Evolutionary conservation across 2,329 filamentous ascomycete genomes (phyloP).

Genomic region (Emergomyces pasteurianus): DNA sequence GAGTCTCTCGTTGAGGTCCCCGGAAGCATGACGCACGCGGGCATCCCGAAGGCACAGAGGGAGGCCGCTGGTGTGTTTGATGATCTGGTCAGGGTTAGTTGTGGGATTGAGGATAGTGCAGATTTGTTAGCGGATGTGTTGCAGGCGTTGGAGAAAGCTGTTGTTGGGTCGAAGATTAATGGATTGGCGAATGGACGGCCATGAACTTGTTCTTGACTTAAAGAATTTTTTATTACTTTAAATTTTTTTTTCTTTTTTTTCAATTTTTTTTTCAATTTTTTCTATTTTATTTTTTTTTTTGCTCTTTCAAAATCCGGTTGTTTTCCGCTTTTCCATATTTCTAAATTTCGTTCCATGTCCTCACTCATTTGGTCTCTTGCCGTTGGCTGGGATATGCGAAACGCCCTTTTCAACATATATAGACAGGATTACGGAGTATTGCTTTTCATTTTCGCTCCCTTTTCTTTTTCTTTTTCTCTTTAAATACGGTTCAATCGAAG

Average conservation of each 20-base stretch:
- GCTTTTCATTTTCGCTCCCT: too few relatives aligned
- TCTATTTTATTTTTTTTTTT: neutral
- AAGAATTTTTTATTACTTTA: neutral
- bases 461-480: too few relatives aligned
- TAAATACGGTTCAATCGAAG: too few relatives aligned
- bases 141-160: constrained; percentile 68
- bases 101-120: constrained; percentile 80
- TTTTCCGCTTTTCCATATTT: neutral
- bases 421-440: too few relatives aligned
- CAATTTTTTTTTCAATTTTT: neutral
- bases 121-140: constrained; percentile 75
- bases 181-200: constrained; percentile 15
- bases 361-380: too few relatives aligned
- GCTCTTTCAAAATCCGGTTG: neutral
- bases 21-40: constrained; percentile 91
- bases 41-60: constrained; percentile 79
- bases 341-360: neutral
- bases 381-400: too few relatives aligned
- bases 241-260: neutral
- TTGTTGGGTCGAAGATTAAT: constrained; percentile 40
- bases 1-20: constrained; percentile 89
- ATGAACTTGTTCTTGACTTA: neutral
- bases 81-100: constrained; percentile 85
- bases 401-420: too few relatives aligned
- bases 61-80: constrained; percentile 92